Evolutionary conservation across 441 rosid species (phyloP).

Genomic region (Populus hybrid): DNA sequence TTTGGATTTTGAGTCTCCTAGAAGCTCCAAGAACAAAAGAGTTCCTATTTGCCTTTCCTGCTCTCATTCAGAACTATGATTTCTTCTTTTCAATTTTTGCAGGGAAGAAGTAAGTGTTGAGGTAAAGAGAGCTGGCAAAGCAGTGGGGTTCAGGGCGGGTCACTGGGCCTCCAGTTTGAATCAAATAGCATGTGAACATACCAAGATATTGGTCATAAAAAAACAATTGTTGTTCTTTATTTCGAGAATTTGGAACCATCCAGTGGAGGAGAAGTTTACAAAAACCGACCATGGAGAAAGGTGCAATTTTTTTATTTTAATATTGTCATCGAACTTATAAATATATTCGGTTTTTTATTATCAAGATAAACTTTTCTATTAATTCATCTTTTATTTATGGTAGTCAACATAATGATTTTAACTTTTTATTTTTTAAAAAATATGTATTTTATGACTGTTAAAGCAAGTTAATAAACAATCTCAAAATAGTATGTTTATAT

Average conservation of each 20-base stretch:
- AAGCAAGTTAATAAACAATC: too few species aligned
- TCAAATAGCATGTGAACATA: neutral
- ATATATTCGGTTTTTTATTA: too few species aligned
- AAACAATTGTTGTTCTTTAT: neutral
- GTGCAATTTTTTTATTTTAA: too few species aligned
- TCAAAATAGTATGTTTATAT: too few species aligned
- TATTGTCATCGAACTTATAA: too few species aligned
- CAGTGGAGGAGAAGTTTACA: neutral
- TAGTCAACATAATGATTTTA: too few species aligned
- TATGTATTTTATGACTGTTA: too few species aligned
- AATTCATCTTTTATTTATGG: too few species aligned
- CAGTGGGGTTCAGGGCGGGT: neutral
- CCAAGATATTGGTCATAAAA: neutral
- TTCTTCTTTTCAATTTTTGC: neutral
- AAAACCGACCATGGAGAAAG: too few species aligned
- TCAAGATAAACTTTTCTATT: too few species aligned
- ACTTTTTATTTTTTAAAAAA: too few species aligned
- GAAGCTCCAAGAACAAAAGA: constrained; percentile 20
- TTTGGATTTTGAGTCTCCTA: constrained; percentile 2
- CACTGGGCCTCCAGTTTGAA: neutral
- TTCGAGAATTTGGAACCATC: neutral
- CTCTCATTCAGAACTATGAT: neutral
- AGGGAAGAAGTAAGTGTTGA: neutral
- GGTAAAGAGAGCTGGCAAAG: neutral
- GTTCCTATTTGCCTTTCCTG: neutral